Base-by-base conservation (phyloP, 164 flowering plant species). In the Berberis thunbergii region DNA sequence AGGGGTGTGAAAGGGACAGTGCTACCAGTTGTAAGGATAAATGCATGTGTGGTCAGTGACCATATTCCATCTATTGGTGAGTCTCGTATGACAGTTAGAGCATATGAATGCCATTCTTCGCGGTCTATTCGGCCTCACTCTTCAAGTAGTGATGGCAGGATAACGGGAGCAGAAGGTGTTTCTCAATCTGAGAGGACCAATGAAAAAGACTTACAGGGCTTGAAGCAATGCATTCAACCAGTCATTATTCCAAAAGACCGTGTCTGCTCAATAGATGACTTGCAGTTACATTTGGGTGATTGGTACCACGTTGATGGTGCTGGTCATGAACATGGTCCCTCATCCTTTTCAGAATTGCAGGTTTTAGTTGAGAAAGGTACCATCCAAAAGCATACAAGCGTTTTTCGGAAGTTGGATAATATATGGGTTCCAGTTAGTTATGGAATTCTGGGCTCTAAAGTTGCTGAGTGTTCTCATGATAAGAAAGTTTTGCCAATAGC, bases 291-390 rank as follows among this genome's bases (percentile, higher is more conserved):
- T 73, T 71, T 86, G 69, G 99, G 99, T 75, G 94, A 83, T 42
- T 95, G 99, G 99, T 89, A 80, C 69, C 91, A 83, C 70, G 81
- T 85, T 71, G 96, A 95, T 83, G 97, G 97, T 70, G 77, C 89
- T 74, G 99, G 99, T 62, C 90, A 80, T 72, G 97, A 89, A 74
- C 80, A 65, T 63, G 97, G 97, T 26, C 97, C 99, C 43, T 74
- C 69, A 49, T 82, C 87, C 60, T 84, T 80, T 66, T 66, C 77
- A 7, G 88, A 83, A 75, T 71, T 91, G 62, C 91, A 85, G 67
- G 65, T 42, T 41, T 70, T 85, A 69, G 96, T 80, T 49, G 86
- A 83, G 70, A 80, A 81, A 72, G 97, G 92, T 61, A 59, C 64
- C 38, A 81, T 95, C 49, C 81, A 71, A 63, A 81, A 80, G 49